A percentile compares a stretch with the other conserved stretches of the same genome.
Conservation (phyloP, 2,329 filamentous ascomycete species). For the Penicillium olsonii region DNA sequence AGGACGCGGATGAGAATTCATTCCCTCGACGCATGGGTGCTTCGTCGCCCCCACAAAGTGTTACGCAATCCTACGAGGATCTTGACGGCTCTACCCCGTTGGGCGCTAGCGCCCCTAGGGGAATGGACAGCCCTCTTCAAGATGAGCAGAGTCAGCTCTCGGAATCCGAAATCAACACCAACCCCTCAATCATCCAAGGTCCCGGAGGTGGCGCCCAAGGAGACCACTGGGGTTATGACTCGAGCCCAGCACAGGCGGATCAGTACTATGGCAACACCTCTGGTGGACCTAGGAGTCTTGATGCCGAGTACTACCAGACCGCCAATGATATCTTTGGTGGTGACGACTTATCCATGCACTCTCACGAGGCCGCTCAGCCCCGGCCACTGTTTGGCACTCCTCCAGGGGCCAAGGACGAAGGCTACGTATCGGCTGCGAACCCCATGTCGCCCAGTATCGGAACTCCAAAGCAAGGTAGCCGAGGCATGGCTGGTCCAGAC, state of each 20-base stretch:
- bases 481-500: conserved; percentile 56
- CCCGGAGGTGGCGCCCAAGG: conserved; percentile 59
- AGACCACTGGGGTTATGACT: conserved; percentile 59
- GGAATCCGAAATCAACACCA: conserved; percentile 70
- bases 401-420: conserved; percentile 76
- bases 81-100: conserved; percentile 56
- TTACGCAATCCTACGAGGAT: conserved; percentile 49
- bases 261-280: conserved; percentile 38
- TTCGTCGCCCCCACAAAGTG: conserved; percentile 58
- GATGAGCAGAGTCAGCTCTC: conserved; percentile 66
- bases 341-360: conserved; percentile 40
- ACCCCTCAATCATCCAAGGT: conserved; percentile 80
- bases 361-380: conserved; percentile 40
- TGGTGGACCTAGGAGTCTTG: conserved; percentile 57
- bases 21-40: conserved; percentile 43
- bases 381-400: conserved; percentile 50
- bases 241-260: conserved; percentile 54
- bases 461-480: conserved; percentile 49
- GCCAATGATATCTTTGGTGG: conserved; percentile 37
- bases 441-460: conserved; percentile 53
- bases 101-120: conserved; percentile 66
- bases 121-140: conserved; percentile 69
- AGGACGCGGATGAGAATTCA: conserved; percentile 41
- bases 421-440: conserved; percentile 79
- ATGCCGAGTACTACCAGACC: conserved; percentile 65